Conservation (phyloP, 768 basidiomycete species). For the Boletus coccyginus region DNA sequence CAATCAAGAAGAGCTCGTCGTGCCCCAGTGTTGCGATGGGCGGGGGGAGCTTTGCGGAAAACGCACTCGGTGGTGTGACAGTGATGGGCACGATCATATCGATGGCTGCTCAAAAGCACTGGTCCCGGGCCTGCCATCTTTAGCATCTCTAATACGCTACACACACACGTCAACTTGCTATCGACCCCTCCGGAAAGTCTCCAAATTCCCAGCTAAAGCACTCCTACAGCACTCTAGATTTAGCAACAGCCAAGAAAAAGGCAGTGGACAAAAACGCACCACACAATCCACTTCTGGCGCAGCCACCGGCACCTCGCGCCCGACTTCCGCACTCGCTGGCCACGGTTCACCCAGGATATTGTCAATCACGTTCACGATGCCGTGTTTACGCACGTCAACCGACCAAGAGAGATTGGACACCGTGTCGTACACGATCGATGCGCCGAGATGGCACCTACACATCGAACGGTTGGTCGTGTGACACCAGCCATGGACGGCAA, state of each 20-base stretch:
- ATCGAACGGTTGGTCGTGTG: not conserved
- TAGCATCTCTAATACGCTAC: not conserved
- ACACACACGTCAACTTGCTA: not conserved
- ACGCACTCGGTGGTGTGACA: constrained; percentile 34
- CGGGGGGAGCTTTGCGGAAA: constrained; percentile 50
- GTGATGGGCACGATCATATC: constrained; percentile 72
- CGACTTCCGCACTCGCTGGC: constrained; percentile 57
- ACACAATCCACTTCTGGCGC: constrained; percentile 63
- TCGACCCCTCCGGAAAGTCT: constrained; percentile 31
- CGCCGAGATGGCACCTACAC: constrained; percentile 79
- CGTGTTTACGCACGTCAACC: constrained; percentile 78
- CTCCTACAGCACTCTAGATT: constrained; percentile 40
- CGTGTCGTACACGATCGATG: constrained; percentile 87
- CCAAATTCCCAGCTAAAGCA: constrained; percentile 74
- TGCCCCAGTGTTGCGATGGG: constrained; percentile 70
- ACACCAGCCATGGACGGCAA: not conserved
- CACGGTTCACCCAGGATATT: constrained; percentile 68
- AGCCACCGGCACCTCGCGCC: constrained; percentile 61
- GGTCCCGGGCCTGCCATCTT: not conserved
- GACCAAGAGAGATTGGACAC: constrained; percentile 83
- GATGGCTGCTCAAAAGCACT: not conserved
- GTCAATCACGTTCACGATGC: constrained; percentile 78
- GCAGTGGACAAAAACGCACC: too few species aligned
- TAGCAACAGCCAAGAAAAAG: too few species aligned
- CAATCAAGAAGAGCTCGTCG: constrained; percentile 79